These are phyloP conservation scores for Saturnispora galanensis DNA, from an alignment of 805 yeast species.

Conservation along the genomic window DNA sequence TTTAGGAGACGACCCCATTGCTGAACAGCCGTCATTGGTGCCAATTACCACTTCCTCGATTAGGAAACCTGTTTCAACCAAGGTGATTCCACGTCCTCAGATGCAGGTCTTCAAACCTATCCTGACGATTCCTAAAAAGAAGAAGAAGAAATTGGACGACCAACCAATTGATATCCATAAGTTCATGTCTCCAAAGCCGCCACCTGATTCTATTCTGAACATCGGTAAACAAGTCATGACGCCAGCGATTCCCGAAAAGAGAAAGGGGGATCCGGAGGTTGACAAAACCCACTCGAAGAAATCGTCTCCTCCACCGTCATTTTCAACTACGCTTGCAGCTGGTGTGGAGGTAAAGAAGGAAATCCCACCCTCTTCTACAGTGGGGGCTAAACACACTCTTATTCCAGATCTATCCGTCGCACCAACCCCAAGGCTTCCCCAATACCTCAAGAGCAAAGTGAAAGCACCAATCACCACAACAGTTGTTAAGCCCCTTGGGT, in stretches of 20 bases:
- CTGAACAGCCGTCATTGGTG: too few species aligned
- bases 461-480: constrained; percentile 6
- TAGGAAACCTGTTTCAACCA: not conserved
- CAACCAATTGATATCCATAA: constrained; percentile 12
- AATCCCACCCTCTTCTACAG: not conserved
- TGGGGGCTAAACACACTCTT: not conserved
- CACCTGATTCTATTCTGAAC: constrained; percentile 8
- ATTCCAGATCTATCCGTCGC: constrained; percentile 5
- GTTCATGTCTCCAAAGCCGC: constrained; percentile 16
- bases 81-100: not conserved
- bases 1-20: not conserved
- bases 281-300: not conserved
- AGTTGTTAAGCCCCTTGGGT: constrained; percentile 6
- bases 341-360: not conserved
- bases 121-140: not conserved
- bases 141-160: constrained; percentile 3
- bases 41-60: too few species aligned
- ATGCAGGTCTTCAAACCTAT: constrained; percentile 6
- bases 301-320: not conserved
- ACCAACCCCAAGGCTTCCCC: constrained; percentile 9
- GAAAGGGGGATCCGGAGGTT: constrained; percentile 8
- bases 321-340: not conserved
- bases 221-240: not conserved
- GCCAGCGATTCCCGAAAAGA: constrained; percentile 14
- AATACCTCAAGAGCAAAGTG: constrained; percentile 7